A percentile compares a stretch with the other conserved stretches of the same genome.
These are phyloP conservation scores for Fusarium humuli DNA, from an alignment of 2,329 filamentous ascomycete genomes.

Conservation along the genomic window DNA sequence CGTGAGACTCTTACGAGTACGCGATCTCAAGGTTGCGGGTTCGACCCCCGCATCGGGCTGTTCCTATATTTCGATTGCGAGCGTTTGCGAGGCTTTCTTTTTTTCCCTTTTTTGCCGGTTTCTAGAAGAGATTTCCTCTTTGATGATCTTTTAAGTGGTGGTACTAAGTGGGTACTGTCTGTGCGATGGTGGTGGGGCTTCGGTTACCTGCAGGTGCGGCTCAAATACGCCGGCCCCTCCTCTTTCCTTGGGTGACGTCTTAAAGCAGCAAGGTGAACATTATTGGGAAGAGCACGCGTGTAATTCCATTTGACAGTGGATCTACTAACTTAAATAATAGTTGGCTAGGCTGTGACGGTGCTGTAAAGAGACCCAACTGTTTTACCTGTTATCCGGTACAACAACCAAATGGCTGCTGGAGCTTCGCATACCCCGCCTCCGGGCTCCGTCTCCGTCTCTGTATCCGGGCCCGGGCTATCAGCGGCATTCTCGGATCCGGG, in stretches of 20 bases:
- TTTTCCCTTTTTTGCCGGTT: background rate
- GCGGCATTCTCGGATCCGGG: constrained; percentile 26
- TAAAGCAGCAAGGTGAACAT: constrained; percentile 43
- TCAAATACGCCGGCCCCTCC: constrained; percentile 26
- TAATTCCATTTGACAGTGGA: background rate
- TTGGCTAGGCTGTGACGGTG: background rate
- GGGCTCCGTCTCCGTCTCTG: constrained; percentile 16
- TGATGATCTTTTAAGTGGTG: background rate
- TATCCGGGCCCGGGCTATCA: constrained; percentile 13
- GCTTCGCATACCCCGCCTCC: constrained; percentile 23
- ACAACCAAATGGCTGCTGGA: constrained; percentile 25
- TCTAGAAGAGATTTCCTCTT: background rate
- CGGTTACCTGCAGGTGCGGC: constrained; percentile 10
- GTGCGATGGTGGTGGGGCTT: constrained; percentile 11
- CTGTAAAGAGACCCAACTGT: background rate
- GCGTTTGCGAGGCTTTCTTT: constrained; percentile 28
- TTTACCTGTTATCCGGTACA: background rate
- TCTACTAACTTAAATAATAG: background rate
- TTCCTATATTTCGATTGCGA: constrained; percentile 47
- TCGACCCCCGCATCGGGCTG: constrained; percentile 60
- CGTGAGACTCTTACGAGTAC: constrained; percentile 70
- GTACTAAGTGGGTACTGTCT: background rate
- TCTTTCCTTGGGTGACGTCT: constrained; percentile 14
- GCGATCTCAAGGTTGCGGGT: constrained; percentile 65
- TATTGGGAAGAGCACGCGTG: background rate